phyloP scores from a whole-genome alignment of 2,329 filamentous ascomycete species.

The Ophiostoma australiae region DNA sequence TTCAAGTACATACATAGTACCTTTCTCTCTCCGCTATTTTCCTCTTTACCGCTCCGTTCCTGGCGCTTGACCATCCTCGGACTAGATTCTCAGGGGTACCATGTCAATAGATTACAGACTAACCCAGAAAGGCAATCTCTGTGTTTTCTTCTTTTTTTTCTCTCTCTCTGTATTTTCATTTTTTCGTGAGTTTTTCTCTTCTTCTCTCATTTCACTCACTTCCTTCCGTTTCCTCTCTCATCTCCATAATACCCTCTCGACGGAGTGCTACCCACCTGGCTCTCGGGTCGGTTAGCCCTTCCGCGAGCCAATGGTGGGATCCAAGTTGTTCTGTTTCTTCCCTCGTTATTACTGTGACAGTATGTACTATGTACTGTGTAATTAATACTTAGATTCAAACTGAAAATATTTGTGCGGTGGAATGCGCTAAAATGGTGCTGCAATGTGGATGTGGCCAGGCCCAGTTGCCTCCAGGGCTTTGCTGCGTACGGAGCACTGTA shows the following conservation, averaged over 20 bases:
- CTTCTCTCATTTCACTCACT: neutral
- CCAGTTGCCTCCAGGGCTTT: neutral
- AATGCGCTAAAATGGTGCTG: slow-evolving; percentile 26
- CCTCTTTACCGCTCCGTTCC: slow-evolving; percentile 21
- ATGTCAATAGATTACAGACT: slow-evolving; percentile 22
- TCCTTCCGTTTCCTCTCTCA: neutral
- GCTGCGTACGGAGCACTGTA: neutral
- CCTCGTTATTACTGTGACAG: too few species aligned
- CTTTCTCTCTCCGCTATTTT: slow-evolving; percentile 16
- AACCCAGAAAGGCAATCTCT: neutral
- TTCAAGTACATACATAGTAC: too few species aligned
- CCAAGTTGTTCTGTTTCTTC: too few species aligned
- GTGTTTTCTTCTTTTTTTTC: slow-evolving; percentile 34
- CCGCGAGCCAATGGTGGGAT: slow-evolving; percentile 3
- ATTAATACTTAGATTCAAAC: neutral
- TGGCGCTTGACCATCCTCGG: slow-evolving; percentile 21
- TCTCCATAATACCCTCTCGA: neutral
- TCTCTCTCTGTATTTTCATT: neutral
- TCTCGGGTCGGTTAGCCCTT: slow-evolving; percentile 12
- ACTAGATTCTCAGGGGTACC: slow-evolving; percentile 32
- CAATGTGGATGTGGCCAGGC: slow-evolving; percentile 9
- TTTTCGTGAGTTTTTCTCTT: too few species aligned
- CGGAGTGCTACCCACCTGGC: neutral
- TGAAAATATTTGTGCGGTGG: neutral
- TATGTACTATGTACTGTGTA: neutral